Evolutionary conservation across 2,329 filamentous ascomycete species (phyloP), one percentile per base, ranked within the genome.

Genomic region (Alternaria dauci): DNA sequence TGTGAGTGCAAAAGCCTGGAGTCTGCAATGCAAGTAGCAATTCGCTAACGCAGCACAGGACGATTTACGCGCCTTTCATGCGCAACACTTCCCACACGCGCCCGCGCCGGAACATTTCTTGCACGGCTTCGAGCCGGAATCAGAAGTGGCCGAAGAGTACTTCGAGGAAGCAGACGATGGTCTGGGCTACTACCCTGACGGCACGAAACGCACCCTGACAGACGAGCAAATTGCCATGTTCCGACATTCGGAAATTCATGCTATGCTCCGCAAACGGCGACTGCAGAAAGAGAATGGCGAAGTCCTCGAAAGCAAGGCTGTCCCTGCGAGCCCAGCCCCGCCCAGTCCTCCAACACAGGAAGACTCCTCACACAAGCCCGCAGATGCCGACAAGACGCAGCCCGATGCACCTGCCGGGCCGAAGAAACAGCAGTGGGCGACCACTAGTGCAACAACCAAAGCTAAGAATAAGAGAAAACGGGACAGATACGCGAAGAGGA

Each of bases 171-270:
- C 85, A 28, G 87, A 89, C 26, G 90, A 92, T 72, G 87, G 81
- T 1, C 82, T 97, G 16, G 94, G 93, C 18, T 94, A 92, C 78
- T 98, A 98, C 69, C 79, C 86, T 1, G 94, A 98, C 73, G 94
- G 94, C 3, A 87, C 89, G 62, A 95, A 95, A 76, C 90, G 94
- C 41, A 97, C 93, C 18, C 83, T 98, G 70, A 97, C 94, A 9
- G 92, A 97, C 72, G 91, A 93, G 69, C 92, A 97, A 81, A 92
- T 97, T 68, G 87, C 88, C 54, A 94, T 97, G 62, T 97, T 97
- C 76, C 86, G 94, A 62, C 92, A 96, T 74, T 94, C 91, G 2
- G 94, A 98, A 78, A 86, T 96, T 23, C 89, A 95, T 72, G 80
- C 87, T 12, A 81, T 96, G 39, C 81, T 91, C 18, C 74, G 72